Base-by-base conservation (phyloP, 2,329 filamentous ascomycete species). In the Alternaria solani region DNA sequence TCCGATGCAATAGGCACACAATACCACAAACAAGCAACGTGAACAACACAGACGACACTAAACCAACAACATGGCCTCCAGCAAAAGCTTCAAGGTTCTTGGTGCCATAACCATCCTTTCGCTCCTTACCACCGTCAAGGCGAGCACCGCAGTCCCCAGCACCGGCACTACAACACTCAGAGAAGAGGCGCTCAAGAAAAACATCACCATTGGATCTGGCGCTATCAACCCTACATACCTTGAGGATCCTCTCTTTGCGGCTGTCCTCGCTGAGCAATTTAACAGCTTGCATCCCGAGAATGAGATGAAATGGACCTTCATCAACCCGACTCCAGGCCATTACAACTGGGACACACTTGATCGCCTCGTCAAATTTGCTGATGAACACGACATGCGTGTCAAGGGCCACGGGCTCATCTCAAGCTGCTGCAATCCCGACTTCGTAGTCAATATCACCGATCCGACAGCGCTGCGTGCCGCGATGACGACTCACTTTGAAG, bases 371-470 rank as follows among this genome's bases (percentile, higher is more conserved):
- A 9, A 49, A 9, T 58, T 52, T n/a, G 55, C 55, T 20, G 16
- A 57, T 1, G 11, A 54, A 8, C 43, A 61, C 14, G 39, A 57
- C n/a, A 61, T 61, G 59, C 30, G 55, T 1, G 46, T 62, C 20
- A 62, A 59, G 32, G 51, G 55, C 18, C 59, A 59, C 6, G 55
- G 59, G 11, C 59, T 62, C 7, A 62, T 62, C 20, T 62, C 55
- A n/a, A 52, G 39, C 20, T 59, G 59, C 51, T 62, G 59, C 26
- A 62, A 59, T 30, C 55, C 55, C 3, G 44, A 52, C 51, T 55
- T 51, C 18, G 12, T 59, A 16, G 28, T 59, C 49, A 62, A 59
- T 38, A 55, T 55, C 23, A 55, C 48, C n/a, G 32, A 61, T 39
- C 59, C 59, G 4, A 32, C 20, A 34, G 23, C 43, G 16, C 32